phyloP scores from a whole-genome alignment of 1,139 yeast species.

The Magnusiomyces tetraspermus region DNA sequence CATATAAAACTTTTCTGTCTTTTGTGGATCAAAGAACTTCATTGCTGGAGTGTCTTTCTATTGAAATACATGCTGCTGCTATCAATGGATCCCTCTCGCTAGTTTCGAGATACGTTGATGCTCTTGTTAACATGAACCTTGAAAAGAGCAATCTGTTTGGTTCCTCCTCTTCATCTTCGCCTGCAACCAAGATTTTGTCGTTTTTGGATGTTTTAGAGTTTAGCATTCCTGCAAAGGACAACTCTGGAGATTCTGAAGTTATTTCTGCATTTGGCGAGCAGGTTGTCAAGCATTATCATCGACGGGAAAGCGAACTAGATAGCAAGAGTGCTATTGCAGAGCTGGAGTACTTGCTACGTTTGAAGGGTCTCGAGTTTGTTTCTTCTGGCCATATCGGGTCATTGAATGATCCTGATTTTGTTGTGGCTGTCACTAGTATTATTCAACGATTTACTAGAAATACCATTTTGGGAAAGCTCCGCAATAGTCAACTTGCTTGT shows the following conservation, averaged over 20 bases:
- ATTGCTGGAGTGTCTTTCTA: conserved; percentile 56
- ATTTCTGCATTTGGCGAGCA: conserved; percentile 11
- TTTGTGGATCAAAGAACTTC: conserved; percentile 56
- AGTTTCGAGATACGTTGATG: conserved; percentile 44
- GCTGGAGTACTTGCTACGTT: conserved; percentile 20
- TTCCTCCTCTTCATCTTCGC: conserved; percentile 22
- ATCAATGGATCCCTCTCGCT: conserved; percentile 44
- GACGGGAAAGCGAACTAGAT: conserved; percentile 5
- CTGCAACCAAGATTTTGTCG: conserved; percentile 54
- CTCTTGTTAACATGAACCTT: conserved; percentile 38
- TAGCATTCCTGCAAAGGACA: conserved; percentile 27
- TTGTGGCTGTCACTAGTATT: conserved; percentile 15
- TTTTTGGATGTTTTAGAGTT: conserved; percentile 63
- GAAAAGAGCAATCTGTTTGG: conserved; percentile 20
- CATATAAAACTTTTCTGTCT: conserved; percentile 48
- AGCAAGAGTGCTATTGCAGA: conserved; percentile 18
- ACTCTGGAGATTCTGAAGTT: conserved; percentile 3
- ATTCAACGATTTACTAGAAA: conserved; percentile 17
- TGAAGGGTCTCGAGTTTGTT: conserved; percentile 25
- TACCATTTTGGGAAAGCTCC: conserved; percentile 18
- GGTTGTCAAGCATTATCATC: conserved; percentile 7
- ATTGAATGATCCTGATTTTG: conserved; percentile 18
- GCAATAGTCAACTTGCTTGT: conserved; percentile 47
- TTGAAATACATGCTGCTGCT: conserved; percentile 61
- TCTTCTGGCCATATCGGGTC: conserved; percentile 17